Evolutionary conservation across 2,329 filamentous ascomycete species (phyloP).

Genomic region (Gaeumannomyces tritici): DNA sequence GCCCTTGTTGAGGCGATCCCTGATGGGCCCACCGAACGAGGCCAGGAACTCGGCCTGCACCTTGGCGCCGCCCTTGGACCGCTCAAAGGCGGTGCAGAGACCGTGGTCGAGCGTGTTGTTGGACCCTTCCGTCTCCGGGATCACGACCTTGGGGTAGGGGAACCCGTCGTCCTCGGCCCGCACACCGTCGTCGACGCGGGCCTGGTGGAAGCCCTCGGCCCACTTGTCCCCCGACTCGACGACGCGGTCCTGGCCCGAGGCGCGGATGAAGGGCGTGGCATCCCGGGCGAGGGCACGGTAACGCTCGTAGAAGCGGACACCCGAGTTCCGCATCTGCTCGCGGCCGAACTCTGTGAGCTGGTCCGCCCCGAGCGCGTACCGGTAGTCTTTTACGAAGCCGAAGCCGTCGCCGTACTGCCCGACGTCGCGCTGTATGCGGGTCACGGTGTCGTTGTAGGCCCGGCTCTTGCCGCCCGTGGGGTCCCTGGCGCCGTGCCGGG

Average conservation of each 20-base stretch:
- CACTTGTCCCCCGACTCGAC: constrained; percentile 60
- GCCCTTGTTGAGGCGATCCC: constrained; percentile 57
- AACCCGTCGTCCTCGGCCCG: constrained; percentile 27
- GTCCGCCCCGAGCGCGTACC: constrained; percentile 49
- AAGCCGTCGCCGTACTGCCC: constrained; percentile 52
- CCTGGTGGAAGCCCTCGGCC: constrained; percentile 60
- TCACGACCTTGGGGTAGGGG: constrained; percentile 49
- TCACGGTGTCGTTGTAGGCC: constrained; percentile 53
- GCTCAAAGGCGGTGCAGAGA: constrained; percentile 62
- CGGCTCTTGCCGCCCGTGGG: constrained; percentile 61
- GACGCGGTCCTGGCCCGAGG: constrained; percentile 29
- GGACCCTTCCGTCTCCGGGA: constrained; percentile 54
- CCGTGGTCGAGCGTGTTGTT: constrained; percentile 77
- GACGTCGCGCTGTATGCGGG: constrained; percentile 50
- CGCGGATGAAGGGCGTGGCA: constrained; percentile 39
- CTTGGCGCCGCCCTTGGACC: constrained; percentile 33
- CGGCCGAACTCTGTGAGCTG: constrained; percentile 56
- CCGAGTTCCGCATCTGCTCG: constrained; percentile 64
- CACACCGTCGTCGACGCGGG: constrained; percentile 29
- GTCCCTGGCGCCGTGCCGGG: constrained; percentile 75
- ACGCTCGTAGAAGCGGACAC: constrained; percentile 63
- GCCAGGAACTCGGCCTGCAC: constrained; percentile 49
- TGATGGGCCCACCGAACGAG: constrained; percentile 58
- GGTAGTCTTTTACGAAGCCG: constrained; percentile 61
- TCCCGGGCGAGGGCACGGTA: constrained; percentile 54